Conservation (phyloP, 73 alveolate genomes). For the Uronychia setigera region DNA sequence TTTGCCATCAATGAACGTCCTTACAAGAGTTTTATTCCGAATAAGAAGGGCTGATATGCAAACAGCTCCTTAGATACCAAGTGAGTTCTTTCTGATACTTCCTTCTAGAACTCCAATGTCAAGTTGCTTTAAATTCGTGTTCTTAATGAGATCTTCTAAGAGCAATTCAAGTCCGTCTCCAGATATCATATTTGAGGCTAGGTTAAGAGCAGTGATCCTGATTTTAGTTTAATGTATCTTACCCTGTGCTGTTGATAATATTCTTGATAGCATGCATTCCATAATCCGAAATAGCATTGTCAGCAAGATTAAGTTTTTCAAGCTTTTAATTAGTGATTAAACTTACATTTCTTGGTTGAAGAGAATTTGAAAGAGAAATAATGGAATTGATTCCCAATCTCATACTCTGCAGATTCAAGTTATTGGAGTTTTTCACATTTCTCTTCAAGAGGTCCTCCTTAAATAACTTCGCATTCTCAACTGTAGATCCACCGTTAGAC, state of each 20-base stretch:
- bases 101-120: conserved; percentile 97
- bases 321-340: conserved; percentile 5
- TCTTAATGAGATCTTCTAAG: conserved; percentile 91
- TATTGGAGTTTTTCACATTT: conserved; percentile 85
- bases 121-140: conserved; percentile 77
- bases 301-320: conserved; percentile 92
- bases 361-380: conserved; percentile 87
- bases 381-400: conserved; percentile 94
- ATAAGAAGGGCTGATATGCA: conserved; percentile 90
- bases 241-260: conserved; percentile 77
- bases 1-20: neutral
- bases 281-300: conserved; percentile 93
- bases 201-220: conserved; percentile 70
- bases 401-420: conserved; percentile 83
- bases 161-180: conserved; percentile 94
- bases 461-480: conserved; percentile 89
- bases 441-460: conserved; percentile 92
- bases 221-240: neutral
- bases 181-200: conserved; percentile 95
- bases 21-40: conserved; percentile 75
- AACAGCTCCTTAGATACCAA: conserved; percentile 96
- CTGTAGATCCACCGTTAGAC: conserved; percentile 5
- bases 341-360: conserved; percentile 70
- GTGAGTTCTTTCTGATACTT: conserved; percentile 92
- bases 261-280: conserved; percentile 97